Evolutionary conservation across 129 eudicot genomes (phyloP), one percentile per base, ranked within the genome.

Genomic region (Mikania micrantha): DNA sequence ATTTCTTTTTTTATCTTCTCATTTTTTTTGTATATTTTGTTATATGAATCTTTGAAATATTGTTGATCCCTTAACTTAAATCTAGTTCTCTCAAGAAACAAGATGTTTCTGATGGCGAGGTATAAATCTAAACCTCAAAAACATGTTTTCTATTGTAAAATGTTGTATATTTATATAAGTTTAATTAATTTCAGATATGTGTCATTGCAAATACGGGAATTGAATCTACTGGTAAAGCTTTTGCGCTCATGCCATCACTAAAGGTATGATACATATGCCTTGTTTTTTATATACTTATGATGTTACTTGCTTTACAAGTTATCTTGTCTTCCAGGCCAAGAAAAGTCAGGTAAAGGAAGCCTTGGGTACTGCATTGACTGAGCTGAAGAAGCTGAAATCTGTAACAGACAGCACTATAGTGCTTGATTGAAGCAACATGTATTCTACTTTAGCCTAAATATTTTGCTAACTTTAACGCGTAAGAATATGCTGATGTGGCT

Each of bases 81-180:
- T 59, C 74, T 60, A 91, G 98, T 69, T 60, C 81, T 69, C 91
- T 91, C 41, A 88, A 88, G 82, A 77, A 73, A 9, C 74, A 81
- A 22, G 95, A 90, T 15, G 85, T 84, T 68, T 53, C 91, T 73
- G 91, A 91, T 47, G 78, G 79, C 22, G 96, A 88, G 96, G 98
- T 88, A 79, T 59, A 41, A 60, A 34, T 66, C 72, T 72, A 54
- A 52, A 59, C 61, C 60, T 67, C n/a, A 21, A 25, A 39, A 69
- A 6, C 9, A 54, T 50, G 45, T 42, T 45, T 22, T 48, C 40
- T 12, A n/a, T 10, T 49, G 13, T 35, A 24, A 13, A 28, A 7
- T n/a, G 19, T 68, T 10, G 7, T 40, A 29, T 64, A 59, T 57
- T 6, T 27, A 8, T 53, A 17, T 10, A 38, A 57, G 7, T 1